Evolutionary conservation across 2,329 filamentous ascomycete genomes (phyloP), one percentile per base, ranked within the genome.

Genomic region (Colletotrichum theobromicola): DNA sequence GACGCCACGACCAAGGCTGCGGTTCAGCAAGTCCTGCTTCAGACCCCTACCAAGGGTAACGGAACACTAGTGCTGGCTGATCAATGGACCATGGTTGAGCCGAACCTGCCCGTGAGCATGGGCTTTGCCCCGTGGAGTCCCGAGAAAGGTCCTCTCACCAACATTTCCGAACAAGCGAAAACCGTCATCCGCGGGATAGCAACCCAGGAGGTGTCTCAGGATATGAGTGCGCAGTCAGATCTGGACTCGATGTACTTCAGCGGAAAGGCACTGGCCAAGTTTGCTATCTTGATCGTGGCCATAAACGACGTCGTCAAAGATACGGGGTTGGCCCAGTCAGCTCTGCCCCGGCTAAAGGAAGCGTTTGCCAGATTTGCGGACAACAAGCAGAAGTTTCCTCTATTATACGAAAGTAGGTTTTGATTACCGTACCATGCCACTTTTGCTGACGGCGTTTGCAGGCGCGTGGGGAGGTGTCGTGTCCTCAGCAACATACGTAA

Each of bases 231-330:
- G 0, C 93, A 97, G 80, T 91, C 92, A 7, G 91, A 97, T 76
- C 86, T 94, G 42, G 90, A 96, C 81, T 98, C 95, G 46, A 96
- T 98, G 92, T 98, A 98, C 84, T 98, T 93, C 83, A 94, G 94
- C 78, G 97, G 97, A 78, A 98, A 96, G 87, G 91, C 92, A 1
- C 85, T 97, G 21, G 93, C 92, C 76, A 96, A 96, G 81, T 96
- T 95, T 82, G 94, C 93, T 1, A 87, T 87, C 18, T 86, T 96
- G 32, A 84, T 94, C 50, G 93, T 94, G 78, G 90, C 92, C 0
- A 87, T 92, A 55, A 87, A 92, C 74, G 89, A 94, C 77, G 83
- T 96, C 75, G 82, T 94, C 7, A 87, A 88, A 13, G 90, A 95
- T 77, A 82, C 84, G 42, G 84, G 83, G 4, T 81, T 94, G 34